Evolutionary conservation across 140 eudicot species (phyloP), one percentile per base, ranked within the genome.

Genomic region (Ambrosia hybrid): DNA sequence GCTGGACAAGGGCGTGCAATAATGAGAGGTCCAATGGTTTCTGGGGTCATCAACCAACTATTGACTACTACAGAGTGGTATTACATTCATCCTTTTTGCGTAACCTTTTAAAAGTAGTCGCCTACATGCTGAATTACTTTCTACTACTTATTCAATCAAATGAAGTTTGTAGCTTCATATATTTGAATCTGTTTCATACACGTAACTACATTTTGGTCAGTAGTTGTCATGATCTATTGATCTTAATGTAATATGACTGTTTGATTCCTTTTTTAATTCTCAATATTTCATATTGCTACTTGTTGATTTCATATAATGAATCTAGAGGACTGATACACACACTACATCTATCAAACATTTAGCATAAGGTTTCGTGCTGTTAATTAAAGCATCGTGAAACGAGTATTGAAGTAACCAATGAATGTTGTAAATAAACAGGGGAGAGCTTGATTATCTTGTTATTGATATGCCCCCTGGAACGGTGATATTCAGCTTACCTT

Each of bases 391-490:
- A 61, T 36, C 30, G 11, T 55, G 57, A 67, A 68, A 30, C 0
- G 66, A 39, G 57, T 58, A 30, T 56, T 67, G 33, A 63, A 21
- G 10, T 43, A 57, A 55, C 55, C 15, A 39, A 15, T 37, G 45
- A 4, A 5, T 68, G 34, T 57, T 61, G 72, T n/a, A 65, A 70
- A 57, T 76, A 56, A 74, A 67, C 85, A 95, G 99, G 99, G 99
- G 99, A 73, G 99, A 95, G 78, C 91, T 91, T 59, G 99, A 95
- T 76, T 95, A 95, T 85, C 99, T 95, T 76, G 89, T 95, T 75
- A 83, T 95, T 53, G 99, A 95, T 82, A 95, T 95, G 99, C 99
- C 99, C 38, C 99, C 97, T 97, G 99, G 71, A 95, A 97, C 10
- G 99, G 99, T 64, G 99, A 95, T 76, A 95, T 95, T 72, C 99